phyloP scores from a whole-genome alignment of 2,329 filamentous ascomycete genomes.

The Monilinia fructigena region DNA sequence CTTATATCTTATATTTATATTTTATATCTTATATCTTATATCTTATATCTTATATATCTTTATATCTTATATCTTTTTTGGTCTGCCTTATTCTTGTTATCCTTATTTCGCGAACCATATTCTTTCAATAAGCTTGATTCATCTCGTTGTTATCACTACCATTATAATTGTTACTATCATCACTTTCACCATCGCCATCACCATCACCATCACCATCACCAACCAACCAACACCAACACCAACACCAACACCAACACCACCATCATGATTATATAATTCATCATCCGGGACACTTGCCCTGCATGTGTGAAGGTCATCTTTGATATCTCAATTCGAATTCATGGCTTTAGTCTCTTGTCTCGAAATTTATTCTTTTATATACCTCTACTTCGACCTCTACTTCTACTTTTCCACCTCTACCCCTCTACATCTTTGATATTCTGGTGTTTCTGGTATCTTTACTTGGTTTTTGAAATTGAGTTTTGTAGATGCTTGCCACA shows the following conservation, averaged over 20 bases:
- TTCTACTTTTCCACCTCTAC: slow-evolving; percentile 10
- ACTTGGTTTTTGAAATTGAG: slow-evolving; percentile 27
- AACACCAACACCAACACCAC: not conserved
- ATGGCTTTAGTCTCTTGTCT: slow-evolving; percentile 26
- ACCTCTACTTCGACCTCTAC: slow-evolving; percentile 14
- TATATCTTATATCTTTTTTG: too few species aligned
- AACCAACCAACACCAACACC: too few species aligned
- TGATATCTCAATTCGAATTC: not conserved
- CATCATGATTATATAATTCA: not conserved
- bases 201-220: too few species aligned
- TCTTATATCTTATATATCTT: too few species aligned
- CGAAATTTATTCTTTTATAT: slow-evolving; percentile 22
- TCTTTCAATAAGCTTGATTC: not conserved
- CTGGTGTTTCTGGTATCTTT: slow-evolving; percentile 21
- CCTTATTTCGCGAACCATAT: not conserved
- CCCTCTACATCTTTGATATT: slow-evolving; percentile 20
- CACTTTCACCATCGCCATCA: too few species aligned
- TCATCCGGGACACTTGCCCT: slow-evolving; percentile 11
- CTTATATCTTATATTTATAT: too few species aligned
- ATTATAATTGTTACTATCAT: not conserved
- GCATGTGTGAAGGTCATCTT: not conserved
- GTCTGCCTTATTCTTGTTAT: slow-evolving; percentile 2
- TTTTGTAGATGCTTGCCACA: slow-evolving; percentile 16
- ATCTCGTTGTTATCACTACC: not conserved
- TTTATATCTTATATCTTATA: too few species aligned